These are phyloP conservation scores for Monosporascus sp. DNA, from an alignment of 2,329 filamentous ascomycete genomes.

Conservation along the genomic window DNA sequence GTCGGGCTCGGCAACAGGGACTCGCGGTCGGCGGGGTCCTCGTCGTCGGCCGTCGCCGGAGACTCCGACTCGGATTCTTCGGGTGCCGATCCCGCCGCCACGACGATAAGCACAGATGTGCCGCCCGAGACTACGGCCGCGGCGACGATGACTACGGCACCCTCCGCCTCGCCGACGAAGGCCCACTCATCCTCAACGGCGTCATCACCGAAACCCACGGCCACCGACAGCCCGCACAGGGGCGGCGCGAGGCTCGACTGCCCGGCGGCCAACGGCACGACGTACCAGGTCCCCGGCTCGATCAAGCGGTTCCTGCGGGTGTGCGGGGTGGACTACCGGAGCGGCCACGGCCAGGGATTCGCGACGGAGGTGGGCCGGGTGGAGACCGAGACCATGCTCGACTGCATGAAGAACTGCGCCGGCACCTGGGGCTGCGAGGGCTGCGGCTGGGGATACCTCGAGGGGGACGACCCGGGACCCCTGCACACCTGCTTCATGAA, in stretches of 20 bases:
- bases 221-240: slow-evolving; percentile 1
- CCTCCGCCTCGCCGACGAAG: slow-evolving; percentile 6
- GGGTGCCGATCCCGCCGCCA: slow-evolving; percentile 7
- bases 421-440: slow-evolving; percentile 34
- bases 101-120: slow-evolving; percentile 1
- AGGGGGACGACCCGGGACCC: slow-evolving; percentile 34
- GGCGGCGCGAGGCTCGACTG: slow-evolving; percentile 29
- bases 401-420: slow-evolving; percentile 41
- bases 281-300: slow-evolving; percentile 36
- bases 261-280: slow-evolving; percentile 38
- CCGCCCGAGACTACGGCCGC: slow-evolving; percentile 1
- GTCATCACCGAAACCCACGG: slow-evolving; percentile 16
- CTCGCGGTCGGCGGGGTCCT: neutral
- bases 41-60: too few species aligned
- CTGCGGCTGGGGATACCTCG: slow-evolving; percentile 39
- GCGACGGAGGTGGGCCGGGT: slow-evolving; percentile 27
- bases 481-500: slow-evolving; percentile 42
- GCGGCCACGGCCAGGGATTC: slow-evolving; percentile 9
- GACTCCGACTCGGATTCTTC: neutral
- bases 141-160: slow-evolving; percentile 8
- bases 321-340: slow-evolving; percentile 43
- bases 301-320: slow-evolving; percentile 36
- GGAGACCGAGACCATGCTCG: slow-evolving; percentile 34
- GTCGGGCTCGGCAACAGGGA: slow-evolving; percentile 26
- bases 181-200: slow-evolving; percentile 12